A percentile compares a stretch with the other conserved stretches of the same genome.
Conservation (phyloP, 2,329 filamentous ascomycete genomes). For the Lasiodiplodia theobromae region DNA sequence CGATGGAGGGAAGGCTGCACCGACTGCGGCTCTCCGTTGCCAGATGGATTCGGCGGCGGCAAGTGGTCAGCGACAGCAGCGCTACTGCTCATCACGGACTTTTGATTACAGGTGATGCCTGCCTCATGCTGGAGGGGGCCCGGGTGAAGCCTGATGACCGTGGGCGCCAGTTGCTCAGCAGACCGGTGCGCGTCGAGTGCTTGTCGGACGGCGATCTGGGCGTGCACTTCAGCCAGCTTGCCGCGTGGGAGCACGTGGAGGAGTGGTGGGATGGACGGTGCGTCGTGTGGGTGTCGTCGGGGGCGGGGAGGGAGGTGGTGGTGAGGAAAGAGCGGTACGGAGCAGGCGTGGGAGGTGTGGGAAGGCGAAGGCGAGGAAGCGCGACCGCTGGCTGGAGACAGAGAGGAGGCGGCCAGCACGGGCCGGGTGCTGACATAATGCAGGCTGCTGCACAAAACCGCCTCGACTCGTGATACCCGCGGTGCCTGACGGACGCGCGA, state of each 20-base stretch:
- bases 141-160: constrained; percentile 23
- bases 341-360: constrained; percentile 22
- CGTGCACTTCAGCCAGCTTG: constrained; percentile 23
- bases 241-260: constrained; percentile 9
- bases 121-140: constrained; percentile 31
- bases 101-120: constrained; percentile 26
- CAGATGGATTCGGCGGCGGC: constrained; percentile 30
- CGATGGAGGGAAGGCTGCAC: constrained; percentile 29
- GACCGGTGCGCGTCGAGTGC: constrained; percentile 30
- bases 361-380: constrained; percentile 25
- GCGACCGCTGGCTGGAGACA: constrained; percentile 24
- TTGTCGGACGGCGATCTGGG: constrained; percentile 22
- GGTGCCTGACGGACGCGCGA: constrained; percentile 19
- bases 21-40: constrained; percentile 30
- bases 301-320: constrained; percentile 16
- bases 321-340: constrained; percentile 24
- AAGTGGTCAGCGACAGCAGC: constrained; percentile 32
- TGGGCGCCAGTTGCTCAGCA: constrained; percentile 30
- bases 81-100: constrained; percentile 33
- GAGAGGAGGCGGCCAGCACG: constrained; percentile 27
- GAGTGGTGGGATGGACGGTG: background rate
- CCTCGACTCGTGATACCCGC: constrained; percentile 24
- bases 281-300: constrained; percentile 20
- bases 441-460: constrained; percentile 17
- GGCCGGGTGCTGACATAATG: constrained; percentile 24